Percentiles rank a stretch among this genome's conserved stretches.
Evolutionary conservation across 1,284 basidiomycete species (phyloP).

Genomic region (Pascua sp.): DNA sequence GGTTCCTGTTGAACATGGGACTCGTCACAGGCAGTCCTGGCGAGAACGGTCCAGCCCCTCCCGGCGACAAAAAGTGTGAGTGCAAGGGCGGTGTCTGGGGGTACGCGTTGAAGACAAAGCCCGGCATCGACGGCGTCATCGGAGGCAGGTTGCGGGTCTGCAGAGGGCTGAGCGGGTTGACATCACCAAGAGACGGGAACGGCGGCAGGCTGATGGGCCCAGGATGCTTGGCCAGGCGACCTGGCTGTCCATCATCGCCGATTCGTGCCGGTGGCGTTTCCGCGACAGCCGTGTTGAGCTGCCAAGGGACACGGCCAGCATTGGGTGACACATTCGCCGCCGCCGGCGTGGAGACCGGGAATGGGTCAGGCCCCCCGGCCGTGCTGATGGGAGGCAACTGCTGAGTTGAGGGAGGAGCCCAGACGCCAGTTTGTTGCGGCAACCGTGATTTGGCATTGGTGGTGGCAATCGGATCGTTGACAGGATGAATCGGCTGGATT

Average conservation of each 20-base stretch:
- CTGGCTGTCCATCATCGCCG: not conserved
- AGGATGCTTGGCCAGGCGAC: conserved; percentile 25
- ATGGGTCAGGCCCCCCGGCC: no score
- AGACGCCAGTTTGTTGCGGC: no score
- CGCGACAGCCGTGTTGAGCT: conserved; percentile 18
- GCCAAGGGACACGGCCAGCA: conserved; percentile 23
- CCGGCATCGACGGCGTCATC: conserved; percentile 52
- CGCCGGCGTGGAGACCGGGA: no score
- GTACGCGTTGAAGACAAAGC: conserved; percentile 49
- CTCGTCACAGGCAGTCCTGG: conserved; percentile 46
- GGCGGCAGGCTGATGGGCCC: conserved; percentile 44
- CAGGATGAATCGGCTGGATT: conserved; percentile 17
- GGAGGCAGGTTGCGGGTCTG: conserved; percentile 45
- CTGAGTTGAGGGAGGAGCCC: no score
- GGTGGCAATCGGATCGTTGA: not conserved
- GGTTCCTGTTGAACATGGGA: conserved; percentile 38
- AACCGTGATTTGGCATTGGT: no score
- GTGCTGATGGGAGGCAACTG: no score
- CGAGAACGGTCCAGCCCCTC: conserved; percentile 44
- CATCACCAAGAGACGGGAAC: conserved; percentile 30
- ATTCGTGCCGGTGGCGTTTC: not conserved
- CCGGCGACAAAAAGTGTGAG: conserved; percentile 41
- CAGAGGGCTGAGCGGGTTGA: conserved; percentile 41
- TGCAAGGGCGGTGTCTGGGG: conserved; percentile 48
- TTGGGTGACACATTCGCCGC: not conserved